Percentiles rank a stretch among this genome's conserved stretches.
Conservation (phyloP, 129 eudicot genomes). For the Silybum marianum region DNA sequence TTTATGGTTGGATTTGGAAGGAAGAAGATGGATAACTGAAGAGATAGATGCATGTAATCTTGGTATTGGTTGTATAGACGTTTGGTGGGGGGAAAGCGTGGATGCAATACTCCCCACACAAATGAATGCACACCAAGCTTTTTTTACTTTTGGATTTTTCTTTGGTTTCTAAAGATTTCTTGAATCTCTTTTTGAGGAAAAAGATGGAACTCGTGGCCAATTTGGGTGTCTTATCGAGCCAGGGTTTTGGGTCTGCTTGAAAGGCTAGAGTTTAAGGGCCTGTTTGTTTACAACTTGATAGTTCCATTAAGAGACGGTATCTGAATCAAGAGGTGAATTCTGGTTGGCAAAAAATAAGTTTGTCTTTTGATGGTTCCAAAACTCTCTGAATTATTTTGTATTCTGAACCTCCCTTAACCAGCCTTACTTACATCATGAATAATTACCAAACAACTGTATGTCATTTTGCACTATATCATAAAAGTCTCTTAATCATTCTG, state of each 20-base stretch:
- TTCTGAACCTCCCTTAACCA: no score
- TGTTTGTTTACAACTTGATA: no score
- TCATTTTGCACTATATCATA: no score
- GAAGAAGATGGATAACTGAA: conserved; percentile 33
- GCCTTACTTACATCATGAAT: no score
- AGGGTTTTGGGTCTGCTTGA: neutral
- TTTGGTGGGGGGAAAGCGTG: conserved; percentile 64
- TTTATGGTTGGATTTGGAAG: conserved; percentile 7
- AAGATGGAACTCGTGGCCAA: neutral
- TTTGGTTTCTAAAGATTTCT: conserved; percentile 36
- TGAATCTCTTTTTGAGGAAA: conserved; percentile 16
- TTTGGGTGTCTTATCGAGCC: neutral
- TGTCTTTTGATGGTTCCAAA: no score
- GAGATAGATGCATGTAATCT: conserved; percentile 20
- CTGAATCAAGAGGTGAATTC: no score
- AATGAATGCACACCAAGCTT: conserved; percentile 15
- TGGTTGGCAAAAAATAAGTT: no score
- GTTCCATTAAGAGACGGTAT: no score
- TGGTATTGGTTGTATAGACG: conserved; percentile 30
- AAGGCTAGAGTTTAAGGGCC: no score
- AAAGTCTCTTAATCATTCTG: no score
- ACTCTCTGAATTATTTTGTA: no score
- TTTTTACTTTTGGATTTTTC: conserved; percentile 31
- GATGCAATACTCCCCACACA: conserved; percentile 83
- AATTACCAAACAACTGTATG: no score